Base-by-base conservation (phyloP, 2,329 filamentous ascomycete species). In the Fulvia fulva region DNA sequence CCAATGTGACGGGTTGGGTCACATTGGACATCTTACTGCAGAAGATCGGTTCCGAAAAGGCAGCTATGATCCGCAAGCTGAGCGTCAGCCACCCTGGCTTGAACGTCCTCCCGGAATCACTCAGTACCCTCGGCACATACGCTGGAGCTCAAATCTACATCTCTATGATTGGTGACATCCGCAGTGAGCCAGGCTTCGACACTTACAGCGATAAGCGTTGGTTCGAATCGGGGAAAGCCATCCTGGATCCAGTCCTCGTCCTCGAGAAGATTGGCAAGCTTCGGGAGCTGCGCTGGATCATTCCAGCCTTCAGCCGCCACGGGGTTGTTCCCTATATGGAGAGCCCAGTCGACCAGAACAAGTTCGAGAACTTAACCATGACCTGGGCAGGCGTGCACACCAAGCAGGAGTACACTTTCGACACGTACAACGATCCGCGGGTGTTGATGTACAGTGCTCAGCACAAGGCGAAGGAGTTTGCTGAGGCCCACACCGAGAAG, bases 1-100 rank as follows among this genome's bases (percentile, higher is more conserved):
- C 59, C 32, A 58, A 61, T 21, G 22, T 55, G 21, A 28, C 50
- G 25, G 60, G 65, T 25, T 65, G 55, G 56, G 8, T 55, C 11
- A 52, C 26, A 3, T 46, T 63, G 1, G 26, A 47, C 16, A 8
- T 21, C 2, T 59, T 59, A 26, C 22, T 59, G 22, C 23, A 52
- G 37, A 25, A 47, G 45, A 59, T 59, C 34, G 57, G 53, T 8
- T 25, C 47, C 9, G 46, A 30, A 14, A 53, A 59, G 11, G 43
- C n/a, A 21, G 23, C 16, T 3, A 44, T 59, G 46, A 34, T 59
- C 2, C 52, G 57, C n/a, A 47, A 47, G 6, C 5, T 59, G 11
- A 59, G 52, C 14, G 47, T 59, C 28, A 51, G 57, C 19, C 57
- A 55, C 28, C 57, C 57, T 2, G 6, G 22, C 2, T 43, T 32